Evolutionary conservation across 2,329 filamentous ascomycete species (phyloP).

Genomic region (Arthrocladium fulminans): DNA sequence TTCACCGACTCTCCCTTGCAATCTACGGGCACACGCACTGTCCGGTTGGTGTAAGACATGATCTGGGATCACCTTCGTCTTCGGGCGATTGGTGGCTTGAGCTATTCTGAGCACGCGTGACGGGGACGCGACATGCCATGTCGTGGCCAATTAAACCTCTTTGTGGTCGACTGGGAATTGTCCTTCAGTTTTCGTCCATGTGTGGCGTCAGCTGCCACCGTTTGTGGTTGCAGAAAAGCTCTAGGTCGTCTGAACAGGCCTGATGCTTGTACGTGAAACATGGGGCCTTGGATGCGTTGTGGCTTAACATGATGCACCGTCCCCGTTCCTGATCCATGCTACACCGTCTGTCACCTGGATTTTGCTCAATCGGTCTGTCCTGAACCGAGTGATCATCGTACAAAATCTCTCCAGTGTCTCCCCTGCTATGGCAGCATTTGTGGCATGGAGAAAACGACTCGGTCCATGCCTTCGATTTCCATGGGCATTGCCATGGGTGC

Average conservation of each 20-base stretch:
- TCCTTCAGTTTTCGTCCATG: not conserved
- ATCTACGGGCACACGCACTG: not conserved
- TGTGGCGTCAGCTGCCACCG: conserved; percentile 1
- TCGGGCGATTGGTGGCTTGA: not conserved
- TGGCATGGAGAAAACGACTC: no score
- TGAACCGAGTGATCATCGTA: no score
- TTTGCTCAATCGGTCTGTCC: no score
- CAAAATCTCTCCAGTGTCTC: no score
- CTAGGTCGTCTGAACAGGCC: not conserved
- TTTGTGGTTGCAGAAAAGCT: not conserved
- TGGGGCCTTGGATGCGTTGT: not conserved
- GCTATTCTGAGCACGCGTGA: not conserved
- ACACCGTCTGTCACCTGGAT: no score
- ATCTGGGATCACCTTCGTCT: not conserved
- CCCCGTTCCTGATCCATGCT: not conserved
- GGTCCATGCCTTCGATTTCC: no score
- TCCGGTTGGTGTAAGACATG: not conserved
- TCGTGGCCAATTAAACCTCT: no score
- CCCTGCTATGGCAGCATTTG: no score
- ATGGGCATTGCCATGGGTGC: no score
- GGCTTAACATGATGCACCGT: not conserved
- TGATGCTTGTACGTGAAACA: conserved; percentile 1
- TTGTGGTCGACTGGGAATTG: not conserved
- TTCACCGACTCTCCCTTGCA: not conserved
- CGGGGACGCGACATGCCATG: not conserved